These are phyloP conservation scores for Quercus glauca DNA, from an alignment of 306 rosid genomes.

Conservation along the genomic window DNA sequence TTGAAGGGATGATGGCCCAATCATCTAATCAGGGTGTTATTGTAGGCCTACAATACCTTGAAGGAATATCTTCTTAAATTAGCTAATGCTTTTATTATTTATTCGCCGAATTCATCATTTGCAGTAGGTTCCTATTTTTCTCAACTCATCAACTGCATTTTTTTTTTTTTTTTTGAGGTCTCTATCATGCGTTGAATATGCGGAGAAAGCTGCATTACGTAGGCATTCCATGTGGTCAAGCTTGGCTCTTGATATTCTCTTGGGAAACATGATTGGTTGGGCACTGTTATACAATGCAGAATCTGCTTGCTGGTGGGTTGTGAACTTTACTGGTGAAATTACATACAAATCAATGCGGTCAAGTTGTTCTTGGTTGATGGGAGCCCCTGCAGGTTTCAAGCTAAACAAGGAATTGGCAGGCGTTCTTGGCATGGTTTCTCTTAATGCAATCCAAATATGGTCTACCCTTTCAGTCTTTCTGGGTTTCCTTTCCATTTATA, in stretches of 20 bases:
- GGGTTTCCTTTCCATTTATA: constrained; percentile 49
- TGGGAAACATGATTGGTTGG: constrained; percentile 84
- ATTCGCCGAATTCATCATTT: constrained; percentile 6
- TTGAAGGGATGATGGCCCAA: no score
- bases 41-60: not conserved
- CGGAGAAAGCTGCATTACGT: constrained; percentile 78
- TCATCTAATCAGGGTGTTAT: no score
- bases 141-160: constrained; percentile 30
- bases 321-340: constrained; percentile 54
- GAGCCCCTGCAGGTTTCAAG: constrained; percentile 96
- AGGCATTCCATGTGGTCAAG: constrained; percentile 89
- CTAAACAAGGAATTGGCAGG: constrained; percentile 83
- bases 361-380: constrained; percentile 99
- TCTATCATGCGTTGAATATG: constrained; percentile 71
- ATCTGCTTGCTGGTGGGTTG: constrained; percentile 40
- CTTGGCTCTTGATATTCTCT: constrained; percentile 65
- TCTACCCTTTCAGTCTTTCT: constrained; percentile 82
- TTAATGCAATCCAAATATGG: constrained; percentile 89
- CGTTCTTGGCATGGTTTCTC: constrained; percentile 79
- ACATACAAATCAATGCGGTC: constrained; percentile 74
- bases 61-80: not conserved
- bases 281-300: constrained; percentile 60
- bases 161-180: constrained; percentile 47
- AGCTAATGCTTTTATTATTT: constrained; percentile 8
- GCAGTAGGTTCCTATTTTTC: constrained; percentile 18